Evolutionary conservation across 2,329 filamentous ascomycete genomes (phyloP).

Genomic region (Diplodia corticola): DNA sequence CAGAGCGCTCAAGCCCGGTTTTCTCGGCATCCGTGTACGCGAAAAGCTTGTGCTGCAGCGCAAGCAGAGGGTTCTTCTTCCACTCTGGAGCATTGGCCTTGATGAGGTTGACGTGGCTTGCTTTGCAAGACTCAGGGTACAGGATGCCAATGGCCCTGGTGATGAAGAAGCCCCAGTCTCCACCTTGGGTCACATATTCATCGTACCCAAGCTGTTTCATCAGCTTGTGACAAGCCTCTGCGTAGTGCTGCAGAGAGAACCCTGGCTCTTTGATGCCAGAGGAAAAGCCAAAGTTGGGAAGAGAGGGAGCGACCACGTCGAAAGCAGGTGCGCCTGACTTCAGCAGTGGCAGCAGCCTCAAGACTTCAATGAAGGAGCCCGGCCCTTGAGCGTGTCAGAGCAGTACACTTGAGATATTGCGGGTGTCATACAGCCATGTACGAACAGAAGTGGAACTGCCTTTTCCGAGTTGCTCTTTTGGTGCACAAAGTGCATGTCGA

Average conservation of each 20-base stretch:
- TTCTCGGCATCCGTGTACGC: slow-evolving; percentile 57
- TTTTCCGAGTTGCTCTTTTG: slow-evolving; percentile 51
- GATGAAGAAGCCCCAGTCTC: slow-evolving; percentile 70
- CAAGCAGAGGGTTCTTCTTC: slow-evolving; percentile 56
- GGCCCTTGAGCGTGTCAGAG: slow-evolving; percentile 51
- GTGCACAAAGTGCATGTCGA: slow-evolving; percentile 67
- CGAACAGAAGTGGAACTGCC: slow-evolving; percentile 66
- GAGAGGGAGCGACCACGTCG: slow-evolving; percentile 54
- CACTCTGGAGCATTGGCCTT: slow-evolving; percentile 50
- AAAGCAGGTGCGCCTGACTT: slow-evolving; percentile 49
- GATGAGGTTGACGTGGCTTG: slow-evolving; percentile 64
- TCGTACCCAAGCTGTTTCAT: slow-evolving; percentile 69
- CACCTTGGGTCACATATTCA: slow-evolving; percentile 58
- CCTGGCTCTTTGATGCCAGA: slow-evolving; percentile 53
- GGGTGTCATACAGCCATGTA: slow-evolving; percentile 58
- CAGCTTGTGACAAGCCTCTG: slow-evolving; percentile 64
- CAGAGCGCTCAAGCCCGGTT: slow-evolving; percentile 52
- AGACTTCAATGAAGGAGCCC: slow-evolving; percentile 67
- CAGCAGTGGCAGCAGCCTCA: slow-evolving; percentile 58
- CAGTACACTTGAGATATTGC: background rate
- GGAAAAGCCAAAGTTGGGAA: slow-evolving; percentile 61
- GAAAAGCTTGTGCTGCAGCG: slow-evolving; percentile 56
- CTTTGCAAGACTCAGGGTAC: slow-evolving; percentile 59
- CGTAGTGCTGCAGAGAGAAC: slow-evolving; percentile 62
- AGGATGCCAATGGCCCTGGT: slow-evolving; percentile 61